Percentiles rank a stretch among this genome's conserved stretches.
phyloP scores from a whole-genome alignment of 2,329 filamentous ascomycete genomes.

The Sphaerulina musiva region DNA sequence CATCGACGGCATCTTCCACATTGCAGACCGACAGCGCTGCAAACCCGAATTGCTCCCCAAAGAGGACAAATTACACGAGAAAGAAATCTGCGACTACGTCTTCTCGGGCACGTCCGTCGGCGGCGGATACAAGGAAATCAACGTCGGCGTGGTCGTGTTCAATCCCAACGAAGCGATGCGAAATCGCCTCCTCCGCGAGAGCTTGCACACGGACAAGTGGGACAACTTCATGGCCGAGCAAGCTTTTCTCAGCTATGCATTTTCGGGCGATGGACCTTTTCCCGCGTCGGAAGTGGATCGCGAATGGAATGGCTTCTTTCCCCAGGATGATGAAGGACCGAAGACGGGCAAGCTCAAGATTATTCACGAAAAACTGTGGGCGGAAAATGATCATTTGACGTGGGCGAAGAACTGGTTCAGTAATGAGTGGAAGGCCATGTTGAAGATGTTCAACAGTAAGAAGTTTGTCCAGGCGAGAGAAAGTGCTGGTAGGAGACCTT shows the following conservation, averaged over 20 bases:
- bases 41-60: conserved; percentile 16
- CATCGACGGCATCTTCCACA: conserved; percentile 22
- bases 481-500: conserved; percentile 10
- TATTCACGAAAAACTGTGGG: conserved; percentile 22
- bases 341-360: conserved; percentile 18
- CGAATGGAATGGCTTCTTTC: conserved; percentile 21
- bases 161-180: conserved; percentile 22
- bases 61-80: conserved; percentile 16
- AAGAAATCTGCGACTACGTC: conserved; percentile 20
- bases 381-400: conserved; percentile 9
- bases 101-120: conserved; percentile 17
- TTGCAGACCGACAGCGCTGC: conserved; percentile 14
- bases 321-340: conserved; percentile 12
- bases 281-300: conserved; percentile 15
- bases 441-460: conserved; percentile 18
- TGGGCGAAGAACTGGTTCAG: conserved; percentile 17
- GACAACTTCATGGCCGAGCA: conserved; percentile 22
- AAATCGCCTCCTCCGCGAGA: conserved; percentile 15
- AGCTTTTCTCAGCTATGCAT: conserved; percentile 20
- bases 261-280: conserved; percentile 16
- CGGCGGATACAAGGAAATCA: conserved; percentile 16
- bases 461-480: conserved; percentile 13
- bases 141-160: conserved; percentile 22
- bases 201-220: conserved; percentile 15
- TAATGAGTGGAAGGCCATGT: conserved; percentile 18